Base-by-base conservation (phyloP, 2,329 filamentous ascomycete species). In the Fusarium sp. region DNA sequence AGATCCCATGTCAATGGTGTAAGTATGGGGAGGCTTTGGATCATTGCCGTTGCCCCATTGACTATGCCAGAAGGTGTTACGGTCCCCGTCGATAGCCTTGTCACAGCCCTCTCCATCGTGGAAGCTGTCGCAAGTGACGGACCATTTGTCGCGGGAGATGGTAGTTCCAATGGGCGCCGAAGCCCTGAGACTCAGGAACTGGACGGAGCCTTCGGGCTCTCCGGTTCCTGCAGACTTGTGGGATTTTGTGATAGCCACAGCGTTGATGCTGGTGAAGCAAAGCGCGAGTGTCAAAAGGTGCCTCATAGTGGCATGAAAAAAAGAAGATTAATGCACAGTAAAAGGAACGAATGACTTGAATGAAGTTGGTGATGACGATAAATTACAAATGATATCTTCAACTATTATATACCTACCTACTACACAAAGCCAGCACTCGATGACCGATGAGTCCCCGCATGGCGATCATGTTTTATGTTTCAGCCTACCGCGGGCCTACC, bases 31-130 rank as follows among this genome's bases (percentile, higher is more conserved):
- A 25, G 55, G 54, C 11, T 37, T 53, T 4, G 68, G 55, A 7
- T 71, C 54, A 21, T 37, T 37, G 18, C 30, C 20, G 0, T 58
- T 63, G 7, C 46, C 2, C 53, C 50, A 12, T 25, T 68, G 2
- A 27, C 18, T 7, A 50, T 71, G 68, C 68, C 68, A 71, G 21
- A 68, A 71, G 3, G 68, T 54, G 20, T 64, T 23, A 4, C 9
- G 14, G 12, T 64, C 40, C 6, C 63, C 63, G 4, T 71, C 68
- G 6, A 71, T 68, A 5, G 68, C 68, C 3, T 68, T 71, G 18
- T 37, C 30, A 5, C 68, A 71, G 1, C 63, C 63, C 12, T 68
- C 49, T n/a, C 59, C 66, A 2, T 34, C 5, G 2, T 68, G 63
- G 7, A 49, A 34, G 28, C 68, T 70, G 12, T 59, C 59, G 3